These are phyloP conservation scores for Saprolegnia diclina DNA, from an alignment of 352 stramenopile genomes.

Conservation along the genomic window DNA sequence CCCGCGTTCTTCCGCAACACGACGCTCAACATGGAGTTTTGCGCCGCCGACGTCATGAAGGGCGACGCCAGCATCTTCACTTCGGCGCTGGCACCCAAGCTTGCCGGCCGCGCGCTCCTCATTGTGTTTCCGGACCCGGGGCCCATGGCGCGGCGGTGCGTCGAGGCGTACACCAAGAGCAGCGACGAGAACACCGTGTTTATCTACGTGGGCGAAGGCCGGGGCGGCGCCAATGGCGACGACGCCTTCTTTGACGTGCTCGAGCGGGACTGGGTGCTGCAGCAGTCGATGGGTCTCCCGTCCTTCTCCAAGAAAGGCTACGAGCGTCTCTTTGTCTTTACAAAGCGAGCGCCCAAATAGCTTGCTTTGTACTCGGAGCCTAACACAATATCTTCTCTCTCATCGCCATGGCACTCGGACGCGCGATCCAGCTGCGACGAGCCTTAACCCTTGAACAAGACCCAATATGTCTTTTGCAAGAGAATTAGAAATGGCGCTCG, in stretches of 20 bases:
- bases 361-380: too few relatives aligned
- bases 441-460: too few relatives aligned
- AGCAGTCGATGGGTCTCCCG: constrained; percentile 34
- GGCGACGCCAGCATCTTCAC: constrained; percentile 22
- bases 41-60: constrained; percentile 12
- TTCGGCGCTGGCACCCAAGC: constrained; percentile 34
- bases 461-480: too few relatives aligned
- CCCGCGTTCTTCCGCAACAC: background rate
- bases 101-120: constrained; percentile 43
- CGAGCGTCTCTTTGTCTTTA: constrained; percentile 55
- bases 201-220: constrained; percentile 61
- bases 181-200: constrained; percentile 37
- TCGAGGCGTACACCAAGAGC: constrained; percentile 40
- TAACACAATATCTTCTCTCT: too few relatives aligned
- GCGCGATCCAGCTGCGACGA: too few relatives aligned
- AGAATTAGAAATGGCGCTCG: background rate
- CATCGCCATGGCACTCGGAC: too few relatives aligned
- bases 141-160: constrained; percentile 45
- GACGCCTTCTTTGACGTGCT: constrained; percentile 53
- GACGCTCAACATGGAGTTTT: background rate
- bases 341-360: background rate
- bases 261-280: constrained; percentile 33
- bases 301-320: constrained; percentile 53
- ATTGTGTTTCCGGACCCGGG: constrained; percentile 57
- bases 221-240: constrained; percentile 52